Base-by-base conservation (phyloP, 371 early-diverging fungal species). In the Lichtheimia ramosa region DNA sequence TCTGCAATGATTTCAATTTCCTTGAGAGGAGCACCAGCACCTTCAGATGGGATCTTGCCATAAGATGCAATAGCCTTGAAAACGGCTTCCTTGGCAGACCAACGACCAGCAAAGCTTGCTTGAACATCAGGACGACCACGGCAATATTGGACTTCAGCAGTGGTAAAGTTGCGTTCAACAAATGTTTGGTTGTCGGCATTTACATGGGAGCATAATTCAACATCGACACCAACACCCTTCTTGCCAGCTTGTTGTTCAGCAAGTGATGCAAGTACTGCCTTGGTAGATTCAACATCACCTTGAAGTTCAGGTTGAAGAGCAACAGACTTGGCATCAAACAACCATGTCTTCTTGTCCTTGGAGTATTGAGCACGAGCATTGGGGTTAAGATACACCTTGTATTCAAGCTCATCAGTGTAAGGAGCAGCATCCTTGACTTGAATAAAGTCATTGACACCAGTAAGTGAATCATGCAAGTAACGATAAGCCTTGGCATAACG, bases 11-110 rank as follows among this genome's bases (percentile, higher is more conserved):
- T 88, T 77, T 97, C 97, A 72, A 97, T 96, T 43, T 96, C 97
- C 12, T 77, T 84, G 52, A 97, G 71, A 18, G 96, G 93, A 2
- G 96, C 97, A 16, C 77, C 97, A 15, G 91, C 88, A 21, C 96
- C 96, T 56, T 87, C 74, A 16, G 86, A 84, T 83, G 89, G 87
- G 39, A 95, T 92, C 46, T 80, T 79, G 18, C 78, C 71, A 43
- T 82, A 77, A 10, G 91, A 90, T 41, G 89, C 86, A 46, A 97
- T 87, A 4, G 97, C 96, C 86, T 97, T 97, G 73, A 97, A 86
- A 14, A 95, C 94, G 2, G 97, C 93, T 74, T 97, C 97, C 84
- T 97, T 97, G 58, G 97, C 97, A 7, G 94, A 92, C 96, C 97
- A 96, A 20, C 92, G 87, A 48, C 97, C 97, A 28, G 97, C 92